These are phyloP conservation scores for Vickermania ingenoplastis DNA, from an alignment of 208 protist genomes.

Conservation along the genomic window DNA sequence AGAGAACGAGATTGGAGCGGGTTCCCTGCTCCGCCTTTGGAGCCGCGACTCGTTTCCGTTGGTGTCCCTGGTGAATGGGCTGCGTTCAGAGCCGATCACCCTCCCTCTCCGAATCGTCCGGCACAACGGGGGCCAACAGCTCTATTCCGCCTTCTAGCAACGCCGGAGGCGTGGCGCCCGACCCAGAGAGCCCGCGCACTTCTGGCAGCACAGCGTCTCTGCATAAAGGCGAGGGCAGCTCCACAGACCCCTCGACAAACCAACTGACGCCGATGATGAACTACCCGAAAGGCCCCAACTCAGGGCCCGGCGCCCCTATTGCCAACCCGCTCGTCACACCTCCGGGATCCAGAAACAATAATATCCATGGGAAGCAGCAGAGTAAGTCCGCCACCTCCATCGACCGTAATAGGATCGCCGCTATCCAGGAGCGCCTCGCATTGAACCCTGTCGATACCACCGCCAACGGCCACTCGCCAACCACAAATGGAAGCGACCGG, in stretches of 20 bases:
- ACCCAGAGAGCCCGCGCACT: too few relatives aligned
- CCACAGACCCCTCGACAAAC: not conserved
- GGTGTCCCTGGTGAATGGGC: too few relatives aligned
- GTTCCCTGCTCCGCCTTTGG: too few relatives aligned
- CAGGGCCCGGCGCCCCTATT: not conserved
- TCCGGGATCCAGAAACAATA: not conserved
- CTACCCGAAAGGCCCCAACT: not conserved
- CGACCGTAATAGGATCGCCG: not conserved
- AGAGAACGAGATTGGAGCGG: too few relatives aligned
- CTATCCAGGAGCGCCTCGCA: not conserved
- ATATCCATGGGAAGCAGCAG: not conserved
- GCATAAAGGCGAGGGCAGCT: not conserved
- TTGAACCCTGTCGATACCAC: not conserved
- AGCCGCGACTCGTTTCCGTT: too few relatives aligned
- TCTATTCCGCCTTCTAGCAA: too few relatives aligned
- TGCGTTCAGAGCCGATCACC: too few relatives aligned
- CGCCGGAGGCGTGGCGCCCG: too few relatives aligned
- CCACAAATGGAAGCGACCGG: not conserved
- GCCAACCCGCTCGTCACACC: not conserved
- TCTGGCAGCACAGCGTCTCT: not conserved
- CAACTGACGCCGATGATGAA: not conserved
- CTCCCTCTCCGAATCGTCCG: not conserved
- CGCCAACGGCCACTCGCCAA: too few relatives aligned
- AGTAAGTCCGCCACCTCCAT: not conserved
- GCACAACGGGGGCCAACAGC: not conserved